phyloP scores from a whole-genome alignment of 805 yeast genomes.

The Candida coquimbonensis region DNA sequence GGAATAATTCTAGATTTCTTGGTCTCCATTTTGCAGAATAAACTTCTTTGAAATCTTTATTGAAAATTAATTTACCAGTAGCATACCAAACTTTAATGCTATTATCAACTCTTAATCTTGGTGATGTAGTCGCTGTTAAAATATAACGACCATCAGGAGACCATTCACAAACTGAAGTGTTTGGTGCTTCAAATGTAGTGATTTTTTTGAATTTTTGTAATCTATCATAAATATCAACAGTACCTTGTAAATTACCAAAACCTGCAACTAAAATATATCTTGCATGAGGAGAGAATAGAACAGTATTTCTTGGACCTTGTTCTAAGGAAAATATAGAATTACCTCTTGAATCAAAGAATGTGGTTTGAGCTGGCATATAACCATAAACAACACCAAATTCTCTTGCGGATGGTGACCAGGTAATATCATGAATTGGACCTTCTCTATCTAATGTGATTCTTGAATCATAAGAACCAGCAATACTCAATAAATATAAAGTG shows the following conservation, averaged over 20 bases:
- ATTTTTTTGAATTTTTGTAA: constrained; percentile 76
- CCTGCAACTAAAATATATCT: constrained; percentile 90
- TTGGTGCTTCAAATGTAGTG: constrained; percentile 80
- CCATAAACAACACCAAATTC: constrained; percentile 98
- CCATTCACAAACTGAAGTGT: constrained; percentile 97
- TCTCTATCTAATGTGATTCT: constrained; percentile 82
- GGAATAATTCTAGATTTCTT: constrained; percentile 27
- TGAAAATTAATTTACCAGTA: constrained; percentile 71
- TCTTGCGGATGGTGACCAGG: constrained; percentile 94
- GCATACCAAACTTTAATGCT: constrained; percentile 93
- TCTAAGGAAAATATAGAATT: constrained; percentile 78
- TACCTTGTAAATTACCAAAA: constrained; percentile 95
- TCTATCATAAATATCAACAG: constrained; percentile 91
- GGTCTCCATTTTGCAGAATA: constrained; percentile 83
- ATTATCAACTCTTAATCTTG: constrained; percentile 94
- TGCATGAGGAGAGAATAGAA: constrained; percentile 90
- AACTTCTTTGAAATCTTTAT: constrained; percentile 76
- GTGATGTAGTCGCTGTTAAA: constrained; percentile 94
- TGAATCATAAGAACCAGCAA: constrained; percentile 87
- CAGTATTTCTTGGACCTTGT: constrained; percentile 82
- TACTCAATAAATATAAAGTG: constrained; percentile 81
- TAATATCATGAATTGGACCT: constrained; percentile 95
- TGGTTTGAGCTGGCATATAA: constrained; percentile 93
- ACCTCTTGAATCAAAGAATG: constrained; percentile 93
- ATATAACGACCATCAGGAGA: constrained; percentile 93